phyloP scores from a whole-genome alignment of 805 yeast species.

The Tetrapisispora taiwanensis region DNA sequence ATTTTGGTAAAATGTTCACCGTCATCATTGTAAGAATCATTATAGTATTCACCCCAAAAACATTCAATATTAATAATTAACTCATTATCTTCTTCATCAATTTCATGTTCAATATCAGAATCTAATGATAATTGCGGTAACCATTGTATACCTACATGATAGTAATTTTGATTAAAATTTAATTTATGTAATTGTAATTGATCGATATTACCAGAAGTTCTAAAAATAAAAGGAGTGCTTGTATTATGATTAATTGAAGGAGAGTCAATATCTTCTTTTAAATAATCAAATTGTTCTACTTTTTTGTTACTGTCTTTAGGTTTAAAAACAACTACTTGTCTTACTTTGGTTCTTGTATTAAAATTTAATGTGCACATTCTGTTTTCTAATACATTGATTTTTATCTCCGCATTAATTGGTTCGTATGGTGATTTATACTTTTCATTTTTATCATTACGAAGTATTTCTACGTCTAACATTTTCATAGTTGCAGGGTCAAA shows the following conservation, averaged over 20 bases:
- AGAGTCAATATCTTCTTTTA: conserved; percentile 13
- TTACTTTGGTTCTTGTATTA: conserved; percentile 51
- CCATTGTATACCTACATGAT: conserved; percentile 67
- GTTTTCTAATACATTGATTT: conserved; percentile 47
- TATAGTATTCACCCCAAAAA: conserved; percentile 37
- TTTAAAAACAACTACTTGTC: conserved; percentile 45
- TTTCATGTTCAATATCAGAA: conserved; percentile 23
- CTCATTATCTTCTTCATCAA: conserved; percentile 23
- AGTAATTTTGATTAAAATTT: conserved; percentile 42
- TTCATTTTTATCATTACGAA: conserved; percentile 39
- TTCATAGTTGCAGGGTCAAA: conserved; percentile 26
- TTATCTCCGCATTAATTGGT: conserved; percentile 54
- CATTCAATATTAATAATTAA: conserved; percentile 57
- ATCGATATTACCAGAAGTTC: conserved; percentile 51
- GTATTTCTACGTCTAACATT: conserved; percentile 40
- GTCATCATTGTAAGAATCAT: conserved; percentile 12
- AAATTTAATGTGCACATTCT: conserved; percentile 57
- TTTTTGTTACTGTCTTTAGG: conserved; percentile 11
- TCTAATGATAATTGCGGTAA: conserved; percentile 44
- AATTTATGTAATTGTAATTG: conserved; percentile 55
- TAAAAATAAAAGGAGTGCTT: conserved; percentile 30
- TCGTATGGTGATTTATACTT: conserved; percentile 44
- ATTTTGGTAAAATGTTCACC: conserved; percentile 35
- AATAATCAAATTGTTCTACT: background rate
- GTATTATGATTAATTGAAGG: background rate